Base-by-base conservation (phyloP, 2,329 filamentous ascomycete species). In the Scytalidium lignicola region DNA sequence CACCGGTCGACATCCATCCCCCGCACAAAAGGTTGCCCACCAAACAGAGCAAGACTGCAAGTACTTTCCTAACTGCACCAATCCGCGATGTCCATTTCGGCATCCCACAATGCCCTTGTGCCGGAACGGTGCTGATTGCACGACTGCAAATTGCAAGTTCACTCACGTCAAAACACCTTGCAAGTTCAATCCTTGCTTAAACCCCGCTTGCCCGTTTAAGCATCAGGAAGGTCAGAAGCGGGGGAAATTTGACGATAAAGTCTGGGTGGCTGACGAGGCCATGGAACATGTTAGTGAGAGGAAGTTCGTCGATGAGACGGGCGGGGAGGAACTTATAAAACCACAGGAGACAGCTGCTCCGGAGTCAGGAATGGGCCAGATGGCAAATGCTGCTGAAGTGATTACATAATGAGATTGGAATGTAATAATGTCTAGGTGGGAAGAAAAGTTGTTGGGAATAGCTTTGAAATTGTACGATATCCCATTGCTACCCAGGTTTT, bases 31-130 rank as follows among this genome's bases (percentile, higher is more conserved):
- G 65, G 72, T 80, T 46, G 83, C 85, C 21, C 88, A 92, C 65
- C 87, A 95, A 70, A 79, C 83, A 51, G 87, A 93, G 66, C 83
- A 88, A 66, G 85, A 95, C 62, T 96, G 91, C 80, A 89, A 86
- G 64, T 96, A 90, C 75, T 95, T 82, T 67, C 90, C 91, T 51
- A 89, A 95, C 70, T 96, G 90, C 74, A 86, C 89, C 44, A 96
- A 97, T 67, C 79, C 85, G 8, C 78, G 81, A 58, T 99, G 93
- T 65, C 82, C 88, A 1, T 99, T 96, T 75, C 86, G 85, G 67
- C 93, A 99, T 65, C 90, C 90, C 0, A 80, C 78, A 22, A 89
- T 90, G 80, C 89, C 90, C 6, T 76, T 89, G 20, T 99, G 93
- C 73, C 85, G 89, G 51, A 96, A 96, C 65, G 93, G 93, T 22